Percentiles rank a stretch among this genome's conserved stretches.
phyloP scores from a whole-genome alignment of 176 grass and related monocot species.

The Triticum aestivum region DNA sequence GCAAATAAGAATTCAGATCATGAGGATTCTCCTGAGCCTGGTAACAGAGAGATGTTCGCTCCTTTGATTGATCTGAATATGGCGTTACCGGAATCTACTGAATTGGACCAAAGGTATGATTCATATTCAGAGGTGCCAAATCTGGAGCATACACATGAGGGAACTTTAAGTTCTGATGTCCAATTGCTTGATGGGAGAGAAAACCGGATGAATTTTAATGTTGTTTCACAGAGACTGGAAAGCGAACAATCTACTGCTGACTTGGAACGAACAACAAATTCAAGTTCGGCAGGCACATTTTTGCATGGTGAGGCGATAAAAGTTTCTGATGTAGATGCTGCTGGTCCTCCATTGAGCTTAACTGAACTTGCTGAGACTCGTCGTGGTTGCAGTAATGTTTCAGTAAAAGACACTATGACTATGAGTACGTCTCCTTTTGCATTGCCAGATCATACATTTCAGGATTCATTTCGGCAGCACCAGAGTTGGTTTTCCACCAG shows the following conservation, averaged over 20 bases:
- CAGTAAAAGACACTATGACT: slow-evolving; percentile 19
- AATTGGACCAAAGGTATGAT: neutral
- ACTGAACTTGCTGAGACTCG: slow-evolving; percentile 13
- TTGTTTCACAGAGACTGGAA: slow-evolving; percentile 15
- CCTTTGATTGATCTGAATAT: slow-evolving; percentile 49
- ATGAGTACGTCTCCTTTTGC: slow-evolving; percentile 24
- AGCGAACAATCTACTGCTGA: neutral
- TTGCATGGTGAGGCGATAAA: neutral
- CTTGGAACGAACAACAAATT: slow-evolving; percentile 7
- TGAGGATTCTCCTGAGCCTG: slow-evolving; percentile 9
- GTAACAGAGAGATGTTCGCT: slow-evolving; percentile 18
- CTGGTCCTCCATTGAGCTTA: slow-evolving; percentile 17
- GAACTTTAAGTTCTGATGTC: neutral
- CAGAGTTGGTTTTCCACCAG: slow-evolving; percentile 15
- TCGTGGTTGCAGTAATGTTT: slow-evolving; percentile 1
- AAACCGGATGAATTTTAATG: neutral
- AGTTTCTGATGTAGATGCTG: slow-evolving; percentile 7
- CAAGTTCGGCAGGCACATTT: neutral
- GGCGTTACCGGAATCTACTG: slow-evolving; percentile 18
- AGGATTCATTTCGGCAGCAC: slow-evolving; percentile 30
- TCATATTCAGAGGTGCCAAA: slow-evolving; percentile 24
- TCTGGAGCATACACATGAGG: slow-evolving; percentile 17
- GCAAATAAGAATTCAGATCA: neutral
- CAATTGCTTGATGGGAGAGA: slow-evolving; percentile 18
- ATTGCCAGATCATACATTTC: neutral